Conservation (phyloP, 306 rosid genomes). For the Prunus kanzakura region DNA sequence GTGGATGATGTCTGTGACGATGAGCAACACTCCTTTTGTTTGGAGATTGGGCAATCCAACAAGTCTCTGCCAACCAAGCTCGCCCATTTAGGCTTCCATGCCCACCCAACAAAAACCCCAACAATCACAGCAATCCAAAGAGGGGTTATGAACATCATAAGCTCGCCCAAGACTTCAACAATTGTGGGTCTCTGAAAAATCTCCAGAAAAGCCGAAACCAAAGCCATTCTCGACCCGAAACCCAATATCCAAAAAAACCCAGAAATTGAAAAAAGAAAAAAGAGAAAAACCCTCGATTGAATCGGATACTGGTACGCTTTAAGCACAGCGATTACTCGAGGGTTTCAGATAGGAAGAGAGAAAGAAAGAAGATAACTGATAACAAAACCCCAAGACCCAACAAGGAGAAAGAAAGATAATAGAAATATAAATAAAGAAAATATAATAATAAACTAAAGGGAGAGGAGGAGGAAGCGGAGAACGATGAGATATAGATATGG, state of each 20-base stretch:
- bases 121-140: slow-evolving; percentile 73
- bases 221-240: slow-evolving; percentile 31
- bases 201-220: slow-evolving; percentile 39
- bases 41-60: slow-evolving; percentile 30
- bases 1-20: slow-evolving; percentile 18
- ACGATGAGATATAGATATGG: slow-evolving; percentile 40
- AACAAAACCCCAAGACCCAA: slow-evolving; percentile 18
- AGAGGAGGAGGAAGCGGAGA: background rate
- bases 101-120: slow-evolving; percentile 90
- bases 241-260: background rate
- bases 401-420: background rate
- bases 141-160: slow-evolving; percentile 51
- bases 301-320: slow-evolving; percentile 24
- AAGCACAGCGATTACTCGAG: slow-evolving; percentile 34
- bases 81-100: slow-evolving; percentile 96
- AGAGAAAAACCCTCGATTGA: slow-evolving; percentile 34
- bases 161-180: slow-evolving; percentile 35
- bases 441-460: background rate
- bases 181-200: slow-evolving; percentile 36
- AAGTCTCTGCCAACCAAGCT: slow-evolving; percentile 31
- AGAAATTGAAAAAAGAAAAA: background rate
- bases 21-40: slow-evolving; percentile 23
- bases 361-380: background rate
- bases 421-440: background rate
- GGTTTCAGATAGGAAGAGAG: slow-evolving; percentile 19